Conservation (phyloP, 495 filamentous ascomycete species). For the Usnea hakonensis region DNA sequence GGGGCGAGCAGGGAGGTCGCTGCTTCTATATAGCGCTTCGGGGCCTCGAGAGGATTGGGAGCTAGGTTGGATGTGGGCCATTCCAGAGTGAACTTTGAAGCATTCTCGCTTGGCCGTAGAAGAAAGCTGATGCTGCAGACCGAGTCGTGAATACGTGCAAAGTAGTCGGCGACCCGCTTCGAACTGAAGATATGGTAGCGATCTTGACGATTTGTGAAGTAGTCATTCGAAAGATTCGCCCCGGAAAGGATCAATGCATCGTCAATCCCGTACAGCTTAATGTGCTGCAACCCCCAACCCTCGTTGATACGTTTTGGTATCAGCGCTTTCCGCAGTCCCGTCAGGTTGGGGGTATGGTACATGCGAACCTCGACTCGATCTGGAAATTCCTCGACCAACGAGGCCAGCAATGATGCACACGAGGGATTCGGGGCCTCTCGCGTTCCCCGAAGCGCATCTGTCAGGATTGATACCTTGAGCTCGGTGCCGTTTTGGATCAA, state of each 20-base stretch:
- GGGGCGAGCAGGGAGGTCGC: conserved; percentile 58
- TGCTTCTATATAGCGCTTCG: conserved; percentile 57
- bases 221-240: conserved; percentile 87
- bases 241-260: conserved; percentile 94
- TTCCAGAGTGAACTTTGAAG: conserved; percentile 58
- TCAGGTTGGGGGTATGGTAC: conserved; percentile 97
- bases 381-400: conserved; percentile 68
- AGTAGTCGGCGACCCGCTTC: conserved; percentile 73
- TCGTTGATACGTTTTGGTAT: conserved; percentile 91
- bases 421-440: conserved; percentile 82
- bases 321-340: conserved; percentile 71
- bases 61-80: conserved; percentile 75
- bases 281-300: conserved; percentile 97
- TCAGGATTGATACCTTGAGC: conserved; percentile 84
- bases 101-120: conserved; percentile 51
- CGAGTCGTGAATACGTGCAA: conserved; percentile 63
- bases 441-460: conserved; percentile 84
- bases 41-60: conserved; percentile 60
- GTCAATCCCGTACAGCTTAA: conserved; percentile 97
- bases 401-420: conserved; percentile 79
- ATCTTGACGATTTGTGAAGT: conserved; percentile 94
- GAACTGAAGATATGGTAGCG: conserved; percentile 88
- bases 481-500: conserved; percentile 66
- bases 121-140: conserved; percentile 74
- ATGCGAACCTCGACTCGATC: conserved; percentile 89